Percentiles rank a stretch among this genome's conserved stretches.
These are phyloP conservation scores for Solanum gandarillasii DNA, from an alignment of 257 asterid species.

Conservation along the genomic window DNA sequence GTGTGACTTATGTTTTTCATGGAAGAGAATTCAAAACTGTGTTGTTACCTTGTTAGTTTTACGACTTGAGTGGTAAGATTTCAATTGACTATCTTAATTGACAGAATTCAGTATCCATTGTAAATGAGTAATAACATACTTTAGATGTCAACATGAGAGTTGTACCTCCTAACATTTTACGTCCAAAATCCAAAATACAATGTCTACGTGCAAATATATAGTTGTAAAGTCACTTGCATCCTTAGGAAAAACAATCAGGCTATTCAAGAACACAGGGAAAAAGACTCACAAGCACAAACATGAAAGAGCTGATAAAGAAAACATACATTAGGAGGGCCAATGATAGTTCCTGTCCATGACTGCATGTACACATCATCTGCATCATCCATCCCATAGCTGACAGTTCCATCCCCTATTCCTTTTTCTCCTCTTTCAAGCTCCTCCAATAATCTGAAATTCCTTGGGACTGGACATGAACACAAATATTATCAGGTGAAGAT, in stretches of 20 bases:
- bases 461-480: constrained; percentile 45
- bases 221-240: neutral
- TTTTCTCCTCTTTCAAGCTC: constrained; percentile 90
- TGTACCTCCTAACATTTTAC: neutral
- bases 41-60: neutral
- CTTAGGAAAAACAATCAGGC: neutral
- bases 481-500: neutral
- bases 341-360: constrained; percentile 86
- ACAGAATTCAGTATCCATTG: neutral
- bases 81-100: neutral
- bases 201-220: neutral
- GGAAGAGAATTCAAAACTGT: neutral
- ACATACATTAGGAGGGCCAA: constrained; percentile 81
- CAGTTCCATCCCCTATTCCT: constrained; percentile 90
- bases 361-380: constrained; percentile 81
- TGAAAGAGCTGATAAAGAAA: neutral
- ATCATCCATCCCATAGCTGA: constrained; percentile 88
- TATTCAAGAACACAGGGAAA: neutral
- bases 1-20: neutral
- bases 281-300: neutral
- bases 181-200: neutral
- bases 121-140: neutral
- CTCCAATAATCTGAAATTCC: constrained; percentile 76
- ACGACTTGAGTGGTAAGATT: neutral
- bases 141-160: neutral